Percentiles rank a stretch among this genome's conserved stretches.
phyloP scores from a whole-genome alignment of 1,284 basidiomycete species.

The Melanopsichium pennsylvanicum region DNA sequence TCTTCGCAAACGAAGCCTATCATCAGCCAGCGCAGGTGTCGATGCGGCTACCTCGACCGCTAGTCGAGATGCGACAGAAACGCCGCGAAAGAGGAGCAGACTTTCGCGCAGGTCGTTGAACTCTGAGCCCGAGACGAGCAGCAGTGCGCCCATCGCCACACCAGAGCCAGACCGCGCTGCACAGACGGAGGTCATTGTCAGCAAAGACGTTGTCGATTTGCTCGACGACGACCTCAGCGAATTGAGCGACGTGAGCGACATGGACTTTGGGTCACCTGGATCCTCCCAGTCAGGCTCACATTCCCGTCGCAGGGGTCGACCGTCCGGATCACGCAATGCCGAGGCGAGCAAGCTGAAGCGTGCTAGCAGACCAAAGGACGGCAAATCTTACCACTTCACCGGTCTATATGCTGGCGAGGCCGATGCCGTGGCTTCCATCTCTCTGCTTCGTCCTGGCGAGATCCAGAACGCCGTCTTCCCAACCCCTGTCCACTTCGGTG shows the following conservation, averaged over 20 bases:
- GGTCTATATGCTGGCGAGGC: slow-evolving; percentile 44
- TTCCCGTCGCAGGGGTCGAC: slow-evolving; percentile 5
- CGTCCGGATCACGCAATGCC: background rate
- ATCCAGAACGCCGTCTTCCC: slow-evolving; percentile 17
- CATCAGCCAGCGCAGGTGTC: background rate
- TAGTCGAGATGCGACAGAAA: background rate
- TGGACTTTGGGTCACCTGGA: slow-evolving; percentile 10
- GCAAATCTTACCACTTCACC: slow-evolving; percentile 24
- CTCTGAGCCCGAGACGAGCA: background rate
- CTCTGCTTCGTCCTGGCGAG: slow-evolving; percentile 1
- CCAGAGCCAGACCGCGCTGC: background rate
- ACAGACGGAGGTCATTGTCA: background rate
- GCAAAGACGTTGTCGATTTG: slow-evolving; percentile 13
- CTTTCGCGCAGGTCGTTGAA: background rate
- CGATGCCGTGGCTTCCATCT: slow-evolving; percentile 27
- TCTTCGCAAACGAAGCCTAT: slow-evolving; percentile 17
- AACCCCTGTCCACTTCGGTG: slow-evolving; percentile 44
- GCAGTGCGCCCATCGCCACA: background rate
- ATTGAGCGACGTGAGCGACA: slow-evolving; percentile 28
- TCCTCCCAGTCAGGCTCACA: slow-evolving; percentile 11
- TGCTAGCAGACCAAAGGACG: slow-evolving; percentile 26
- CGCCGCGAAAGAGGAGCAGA: slow-evolving; percentile 24
- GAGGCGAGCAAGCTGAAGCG: slow-evolving; percentile 22
- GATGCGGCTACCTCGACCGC: background rate
- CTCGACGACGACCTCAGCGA: slow-evolving; percentile 31